A percentile compares a stretch with the other conserved stretches of the same genome.
Evolutionary conservation across 2,329 filamentous ascomycete genomes (phyloP).

Genomic region (Phaeosphaeria sp.): DNA sequence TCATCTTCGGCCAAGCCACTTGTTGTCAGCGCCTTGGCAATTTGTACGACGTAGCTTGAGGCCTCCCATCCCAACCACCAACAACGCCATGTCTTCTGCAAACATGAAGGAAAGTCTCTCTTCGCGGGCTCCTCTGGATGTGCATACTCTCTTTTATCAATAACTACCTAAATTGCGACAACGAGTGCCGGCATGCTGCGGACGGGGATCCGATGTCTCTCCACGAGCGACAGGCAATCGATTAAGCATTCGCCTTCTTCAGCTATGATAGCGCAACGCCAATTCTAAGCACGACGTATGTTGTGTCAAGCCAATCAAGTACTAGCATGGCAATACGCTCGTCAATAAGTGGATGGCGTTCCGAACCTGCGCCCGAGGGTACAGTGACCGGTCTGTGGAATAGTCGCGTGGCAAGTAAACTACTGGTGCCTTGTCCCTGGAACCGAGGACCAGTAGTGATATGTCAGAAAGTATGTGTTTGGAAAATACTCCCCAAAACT

Average conservation of each 20-base stretch:
- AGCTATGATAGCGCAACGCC: background rate
- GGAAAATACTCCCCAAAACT: no score
- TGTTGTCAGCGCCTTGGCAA: background rate
- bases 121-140: background rate
- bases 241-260: background rate
- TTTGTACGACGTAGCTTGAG: background rate
- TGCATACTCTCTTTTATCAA: background rate
- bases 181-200: background rate
- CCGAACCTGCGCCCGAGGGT: background rate
- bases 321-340: background rate
- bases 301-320: background rate
- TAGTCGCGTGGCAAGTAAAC: background rate
- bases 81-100: background rate
- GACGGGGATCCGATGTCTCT: background rate
- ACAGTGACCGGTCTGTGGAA: background rate
- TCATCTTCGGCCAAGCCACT: background rate
- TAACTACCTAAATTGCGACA: background rate
- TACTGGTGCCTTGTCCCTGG: background rate
- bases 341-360: background rate
- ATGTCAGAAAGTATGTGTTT: background rate
- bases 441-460: background rate
- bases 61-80: background rate
- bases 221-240: background rate
- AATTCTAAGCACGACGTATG: background rate
- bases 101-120: background rate